phyloP scores from a whole-genome alignment of 306 rosid genomes.

The Pyrus bretschneideri region DNA sequence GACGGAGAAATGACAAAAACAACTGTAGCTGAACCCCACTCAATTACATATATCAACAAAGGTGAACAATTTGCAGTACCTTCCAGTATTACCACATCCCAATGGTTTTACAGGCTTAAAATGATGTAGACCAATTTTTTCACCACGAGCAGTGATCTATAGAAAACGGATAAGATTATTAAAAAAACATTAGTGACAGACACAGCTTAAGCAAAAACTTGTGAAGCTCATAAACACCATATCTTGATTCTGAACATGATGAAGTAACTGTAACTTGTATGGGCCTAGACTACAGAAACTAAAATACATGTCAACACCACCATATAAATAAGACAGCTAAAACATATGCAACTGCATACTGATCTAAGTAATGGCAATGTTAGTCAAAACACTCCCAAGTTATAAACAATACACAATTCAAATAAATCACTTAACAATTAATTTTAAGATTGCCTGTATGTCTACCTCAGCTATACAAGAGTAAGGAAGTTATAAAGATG shows the following conservation, averaged over 20 bases:
- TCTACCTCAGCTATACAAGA: background rate
- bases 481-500: background rate
- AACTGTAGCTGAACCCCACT: background rate
- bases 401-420: background rate
- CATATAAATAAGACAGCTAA: background rate
- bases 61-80: slow-evolving; percentile 35
- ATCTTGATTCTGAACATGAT: background rate
- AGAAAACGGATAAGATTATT: slow-evolving; percentile 4
- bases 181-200: slow-evolving; percentile 1
- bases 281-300: background rate
- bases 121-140: slow-evolving; percentile 69
- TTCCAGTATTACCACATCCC: slow-evolving; percentile 97
- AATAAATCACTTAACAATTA: background rate
- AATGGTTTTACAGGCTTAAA: slow-evolving; percentile 74
- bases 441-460: background rate
- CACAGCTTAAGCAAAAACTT: slow-evolving; percentile 4
- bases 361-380: background rate
- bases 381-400: background rate
- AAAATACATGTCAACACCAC: background rate
- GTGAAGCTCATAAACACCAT: background rate
- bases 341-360: background rate
- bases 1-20: background rate
- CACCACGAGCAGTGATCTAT: slow-evolving; percentile 57
- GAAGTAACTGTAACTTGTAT: background rate
- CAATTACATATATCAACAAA: background rate